Conservation (phyloP, 768 basidiomycete species). For the Tricholoma saponaceum region DNA sequence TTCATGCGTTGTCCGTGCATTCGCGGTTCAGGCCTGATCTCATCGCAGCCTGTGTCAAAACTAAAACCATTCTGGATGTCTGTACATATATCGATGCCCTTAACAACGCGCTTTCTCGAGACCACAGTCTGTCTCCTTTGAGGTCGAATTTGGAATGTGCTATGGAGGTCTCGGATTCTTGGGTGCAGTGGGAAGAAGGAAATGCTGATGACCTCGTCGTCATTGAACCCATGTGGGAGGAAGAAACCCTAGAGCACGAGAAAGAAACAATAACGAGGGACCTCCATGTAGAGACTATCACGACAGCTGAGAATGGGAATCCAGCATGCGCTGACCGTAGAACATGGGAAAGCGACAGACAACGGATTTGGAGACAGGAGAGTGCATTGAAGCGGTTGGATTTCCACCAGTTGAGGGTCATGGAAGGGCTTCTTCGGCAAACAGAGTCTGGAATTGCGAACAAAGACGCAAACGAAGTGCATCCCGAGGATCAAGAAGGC, state of each 20-base stretch:
- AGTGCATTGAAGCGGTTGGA: conserved; percentile 16
- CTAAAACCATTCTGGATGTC: conserved; percentile 66
- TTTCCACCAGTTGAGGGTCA: conserved; percentile 19
- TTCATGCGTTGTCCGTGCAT: conserved; percentile 60
- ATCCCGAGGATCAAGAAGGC: conserved; percentile 14
- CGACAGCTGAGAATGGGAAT: conserved; percentile 1
- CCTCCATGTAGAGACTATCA: background rate
- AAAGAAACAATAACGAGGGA: conserved; percentile 9
- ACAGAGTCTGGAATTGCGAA: conserved; percentile 10
- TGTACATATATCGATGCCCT: conserved; percentile 60
- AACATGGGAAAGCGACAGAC: conserved; percentile 18
- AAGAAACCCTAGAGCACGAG: conserved; percentile 16
- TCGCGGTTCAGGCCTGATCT: conserved; percentile 77
- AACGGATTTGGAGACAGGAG: conserved; percentile 21
- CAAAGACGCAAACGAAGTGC: conserved; percentile 6
- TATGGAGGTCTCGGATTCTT: conserved; percentile 46
- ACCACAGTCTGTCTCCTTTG: conserved; percentile 3
- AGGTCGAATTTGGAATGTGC: conserved; percentile 32
- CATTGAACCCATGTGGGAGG: conserved; percentile 27
- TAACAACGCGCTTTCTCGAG: conserved; percentile 29
- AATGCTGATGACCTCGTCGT: conserved; percentile 27
- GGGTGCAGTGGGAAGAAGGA: conserved; percentile 46
- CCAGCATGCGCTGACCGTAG: conserved; percentile 2
- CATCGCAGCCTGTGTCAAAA: conserved; percentile 61
- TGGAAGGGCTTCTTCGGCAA: conserved; percentile 22